phyloP scores from a whole-genome alignment of 345 rosid species.

The Pseudoturritis turrita region DNA sequence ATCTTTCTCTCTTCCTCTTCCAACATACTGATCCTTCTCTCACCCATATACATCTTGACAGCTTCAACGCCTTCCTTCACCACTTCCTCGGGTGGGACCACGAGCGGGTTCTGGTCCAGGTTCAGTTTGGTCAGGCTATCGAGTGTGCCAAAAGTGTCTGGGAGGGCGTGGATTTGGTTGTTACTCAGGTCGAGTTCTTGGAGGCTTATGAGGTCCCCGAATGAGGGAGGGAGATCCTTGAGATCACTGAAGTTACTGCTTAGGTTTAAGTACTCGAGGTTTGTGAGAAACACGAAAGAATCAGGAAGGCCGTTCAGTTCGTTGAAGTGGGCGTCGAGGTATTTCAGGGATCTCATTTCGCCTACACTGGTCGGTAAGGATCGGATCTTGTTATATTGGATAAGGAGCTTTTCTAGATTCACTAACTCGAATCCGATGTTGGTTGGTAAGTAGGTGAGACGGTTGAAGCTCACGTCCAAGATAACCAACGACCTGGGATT shows the following conservation, averaged over 20 bases:
- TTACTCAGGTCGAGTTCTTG: constrained; percentile 84
- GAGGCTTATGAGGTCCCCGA: constrained; percentile 69
- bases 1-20: constrained; percentile 63
- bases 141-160: constrained; percentile 76
- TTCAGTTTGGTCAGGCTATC: constrained; percentile 62
- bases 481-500: constrained; percentile 60
- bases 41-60: constrained; percentile 59
- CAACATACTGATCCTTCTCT: constrained; percentile 63
- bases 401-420: constrained; percentile 50
- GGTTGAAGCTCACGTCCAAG: constrained; percentile 78
- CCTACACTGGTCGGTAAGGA: constrained; percentile 69
- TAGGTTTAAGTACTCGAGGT: constrained; percentile 66
- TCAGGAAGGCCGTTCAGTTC: constrained; percentile 65
- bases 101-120: constrained; percentile 66
- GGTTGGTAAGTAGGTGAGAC: constrained; percentile 75
- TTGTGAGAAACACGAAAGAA: constrained; percentile 54
- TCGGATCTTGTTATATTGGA: constrained; percentile 72
- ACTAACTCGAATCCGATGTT: constrained; percentile 66
- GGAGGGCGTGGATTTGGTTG: constrained; percentile 81
- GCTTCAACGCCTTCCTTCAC: constrained; percentile 70
- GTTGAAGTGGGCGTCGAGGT: constrained; percentile 82
- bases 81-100: constrained; percentile 60
- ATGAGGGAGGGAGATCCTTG: constrained; percentile 57
- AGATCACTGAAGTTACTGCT: constrained; percentile 80
- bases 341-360: constrained; percentile 58